Percentiles rank a stretch among this genome's conserved stretches.
Conservation (phyloP, 805 yeast species). For the Myxozyma neotropica region DNA sequence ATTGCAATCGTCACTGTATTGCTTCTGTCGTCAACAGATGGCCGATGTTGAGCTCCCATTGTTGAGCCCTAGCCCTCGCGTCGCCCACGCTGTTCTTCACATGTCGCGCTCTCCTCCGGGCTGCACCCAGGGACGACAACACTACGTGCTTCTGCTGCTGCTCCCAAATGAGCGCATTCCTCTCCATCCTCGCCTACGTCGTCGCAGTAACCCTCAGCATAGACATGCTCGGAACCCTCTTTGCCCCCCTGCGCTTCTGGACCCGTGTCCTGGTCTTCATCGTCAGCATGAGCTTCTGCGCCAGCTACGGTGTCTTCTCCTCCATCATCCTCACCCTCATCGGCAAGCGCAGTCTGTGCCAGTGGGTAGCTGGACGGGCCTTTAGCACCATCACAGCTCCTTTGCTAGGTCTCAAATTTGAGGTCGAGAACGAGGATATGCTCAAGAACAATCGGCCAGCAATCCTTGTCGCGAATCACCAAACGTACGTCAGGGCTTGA, state of each 20-base stretch:
- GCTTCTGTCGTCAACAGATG: no score
- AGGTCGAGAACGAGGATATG: slow-evolving; percentile 65
- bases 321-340: slow-evolving; percentile 65
- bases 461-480: slow-evolving; percentile 84
- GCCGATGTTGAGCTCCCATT: no score
- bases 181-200: slow-evolving; percentile 8
- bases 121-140: no score
- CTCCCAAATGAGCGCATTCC: slow-evolving; percentile 34
- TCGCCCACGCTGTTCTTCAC: no score
- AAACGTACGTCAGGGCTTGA: slow-evolving; percentile 44
- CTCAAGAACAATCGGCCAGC: slow-evolving; percentile 62
- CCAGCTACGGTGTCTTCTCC: slow-evolving; percentile 56
- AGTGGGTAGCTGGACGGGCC: slow-evolving; percentile 85
- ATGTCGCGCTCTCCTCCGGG: no score
- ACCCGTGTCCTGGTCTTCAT: slow-evolving; percentile 40
- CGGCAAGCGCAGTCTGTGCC: slow-evolving; percentile 80
- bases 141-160: no score
- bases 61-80: no score
- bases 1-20: no score
- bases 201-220: slow-evolving; percentile 19
- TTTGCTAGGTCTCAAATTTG: slow-evolving; percentile 69
- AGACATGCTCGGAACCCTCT: slow-evolving; percentile 33
- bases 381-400: slow-evolving; percentile 65
- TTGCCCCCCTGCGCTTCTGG: slow-evolving; percentile 43
- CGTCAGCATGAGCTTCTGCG: slow-evolving; percentile 40